Evolutionary conservation across 805 yeast genomes (phyloP).

Genomic region (Wickerhamiella vanderwaltii): DNA sequence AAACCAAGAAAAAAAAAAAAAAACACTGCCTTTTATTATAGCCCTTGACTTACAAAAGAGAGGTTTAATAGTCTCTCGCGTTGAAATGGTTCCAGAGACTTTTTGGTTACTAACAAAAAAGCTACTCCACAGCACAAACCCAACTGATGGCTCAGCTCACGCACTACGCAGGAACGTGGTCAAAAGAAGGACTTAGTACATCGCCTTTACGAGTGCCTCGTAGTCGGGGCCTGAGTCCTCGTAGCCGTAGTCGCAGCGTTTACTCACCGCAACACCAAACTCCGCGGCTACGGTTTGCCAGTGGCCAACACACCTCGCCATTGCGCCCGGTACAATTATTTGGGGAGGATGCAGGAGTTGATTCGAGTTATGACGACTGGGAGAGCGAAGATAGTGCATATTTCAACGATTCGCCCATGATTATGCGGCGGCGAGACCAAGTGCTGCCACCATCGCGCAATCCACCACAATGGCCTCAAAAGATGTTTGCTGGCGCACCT

Average conservation of each 20-base stretch:
- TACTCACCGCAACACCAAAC: not conserved
- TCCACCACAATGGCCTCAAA: not conserved
- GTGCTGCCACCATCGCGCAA: not conserved
- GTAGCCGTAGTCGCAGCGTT: not conserved
- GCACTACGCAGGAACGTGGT: too few relatives aligned
- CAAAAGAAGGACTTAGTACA: not conserved
- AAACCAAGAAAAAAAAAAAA: too few relatives aligned
- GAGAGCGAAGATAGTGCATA: not conserved
- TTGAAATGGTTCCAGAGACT: too few relatives aligned
- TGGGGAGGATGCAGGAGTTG: not conserved
- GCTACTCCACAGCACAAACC: too few relatives aligned
- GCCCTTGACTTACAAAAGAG: too few relatives aligned
- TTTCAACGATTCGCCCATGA: conserved; percentile 4
- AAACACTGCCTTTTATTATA: too few relatives aligned
- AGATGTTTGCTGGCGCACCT: too few relatives aligned
- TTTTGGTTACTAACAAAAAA: too few relatives aligned
- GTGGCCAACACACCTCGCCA: conserved; percentile 1
- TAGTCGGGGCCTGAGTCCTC: not conserved
- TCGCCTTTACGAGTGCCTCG: not conserved
- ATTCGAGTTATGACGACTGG: not conserved
- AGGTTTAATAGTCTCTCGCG: too few relatives aligned
- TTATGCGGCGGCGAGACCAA: not conserved
- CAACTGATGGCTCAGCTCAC: too few relatives aligned
- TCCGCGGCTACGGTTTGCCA: conserved; percentile 1
- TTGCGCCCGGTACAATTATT: conserved; percentile 4